These are phyloP conservation scores for Phialemoniopsis sp. DNA, from an alignment of 2,329 filamentous ascomycete species.

Conservation along the genomic window DNA sequence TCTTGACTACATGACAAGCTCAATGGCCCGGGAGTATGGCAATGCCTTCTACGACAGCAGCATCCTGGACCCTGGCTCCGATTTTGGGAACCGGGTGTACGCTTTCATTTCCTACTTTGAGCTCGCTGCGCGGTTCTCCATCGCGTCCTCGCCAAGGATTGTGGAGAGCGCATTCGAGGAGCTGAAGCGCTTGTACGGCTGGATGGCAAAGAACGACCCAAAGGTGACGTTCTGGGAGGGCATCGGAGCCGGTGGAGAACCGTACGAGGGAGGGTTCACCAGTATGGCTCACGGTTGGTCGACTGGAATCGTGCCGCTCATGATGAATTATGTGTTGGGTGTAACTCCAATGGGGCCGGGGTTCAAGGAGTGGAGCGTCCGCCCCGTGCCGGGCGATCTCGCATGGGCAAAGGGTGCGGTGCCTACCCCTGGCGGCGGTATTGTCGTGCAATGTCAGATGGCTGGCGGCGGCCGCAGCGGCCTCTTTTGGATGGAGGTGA, in stretches of 20 bases:
- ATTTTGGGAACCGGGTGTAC: constrained; percentile 41
- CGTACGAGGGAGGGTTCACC: constrained; percentile 42
- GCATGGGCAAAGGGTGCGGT: constrained; percentile 39
- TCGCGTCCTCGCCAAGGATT: constrained; percentile 8
- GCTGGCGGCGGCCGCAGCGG: background rate
- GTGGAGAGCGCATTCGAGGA: constrained; percentile 32
- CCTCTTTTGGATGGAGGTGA: constrained; percentile 20
- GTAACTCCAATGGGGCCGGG: constrained; percentile 38
- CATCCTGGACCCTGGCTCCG: constrained; percentile 20
- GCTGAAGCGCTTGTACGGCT: constrained; percentile 41
- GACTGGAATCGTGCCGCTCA: constrained; percentile 42
- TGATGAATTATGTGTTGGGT: constrained; percentile 41
- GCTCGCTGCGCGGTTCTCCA: constrained; percentile 39
- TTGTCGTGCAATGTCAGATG: constrained; percentile 31
- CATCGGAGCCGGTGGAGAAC: constrained; percentile 33
- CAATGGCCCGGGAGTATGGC: constrained; percentile 34
- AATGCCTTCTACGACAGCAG: constrained; percentile 49
- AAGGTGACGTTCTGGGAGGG: constrained; percentile 47
- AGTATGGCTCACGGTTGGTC: constrained; percentile 48
- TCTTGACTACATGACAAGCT: constrained; percentile 31
- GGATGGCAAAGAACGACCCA: constrained; percentile 43
- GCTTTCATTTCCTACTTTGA: constrained; percentile 51
- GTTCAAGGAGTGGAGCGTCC: constrained; percentile 34
- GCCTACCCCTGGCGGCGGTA: constrained; percentile 31
- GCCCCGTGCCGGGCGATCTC: constrained; percentile 27